A percentile compares a stretch with the other conserved stretches of the same genome.
Conservation (phyloP, 306 rosid genomes). For the Sicyos edulis region DNA sequence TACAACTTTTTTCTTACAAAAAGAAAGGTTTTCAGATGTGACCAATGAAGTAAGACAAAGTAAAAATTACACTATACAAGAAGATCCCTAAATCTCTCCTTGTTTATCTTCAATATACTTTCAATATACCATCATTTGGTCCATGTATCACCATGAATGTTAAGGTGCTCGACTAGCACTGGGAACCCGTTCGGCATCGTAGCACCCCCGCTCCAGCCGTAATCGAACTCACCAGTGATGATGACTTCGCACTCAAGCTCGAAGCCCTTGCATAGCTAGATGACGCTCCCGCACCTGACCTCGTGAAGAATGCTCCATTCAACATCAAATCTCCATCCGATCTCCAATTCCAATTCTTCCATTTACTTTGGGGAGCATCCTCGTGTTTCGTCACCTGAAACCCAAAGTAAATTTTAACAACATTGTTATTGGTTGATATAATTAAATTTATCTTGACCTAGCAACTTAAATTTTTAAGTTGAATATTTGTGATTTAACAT, state of each 20-base stretch:
- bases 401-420: too few species aligned
- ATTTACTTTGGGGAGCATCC: constrained; percentile 37
- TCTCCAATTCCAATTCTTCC: constrained; percentile 97
- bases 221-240: constrained; percentile 49
- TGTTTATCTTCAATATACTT: not conserved
- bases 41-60: not conserved
- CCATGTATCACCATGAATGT: too few species aligned
- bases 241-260: constrained; percentile 71
- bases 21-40: not conserved
- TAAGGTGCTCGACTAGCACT: constrained; percentile 35
- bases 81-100: constrained; percentile 15
- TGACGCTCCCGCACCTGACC: constrained; percentile 71
- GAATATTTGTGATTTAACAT: too few species aligned
- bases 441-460: too few species aligned
- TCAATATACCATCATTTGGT: not conserved
- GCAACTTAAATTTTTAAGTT: too few species aligned
- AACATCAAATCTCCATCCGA: constrained; percentile 64
- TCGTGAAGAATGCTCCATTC: constrained; percentile 75
- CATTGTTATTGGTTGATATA: too few species aligned
- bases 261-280: constrained; percentile 77
- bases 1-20: not conserved
- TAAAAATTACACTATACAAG: constrained; percentile 18
- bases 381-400: constrained; percentile 57
- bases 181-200: constrained; percentile 54
- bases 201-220: constrained; percentile 69